Evolutionary conservation across 1,284 basidiomycete species (phyloP).

Genomic region (Malassezia nana): DNA sequence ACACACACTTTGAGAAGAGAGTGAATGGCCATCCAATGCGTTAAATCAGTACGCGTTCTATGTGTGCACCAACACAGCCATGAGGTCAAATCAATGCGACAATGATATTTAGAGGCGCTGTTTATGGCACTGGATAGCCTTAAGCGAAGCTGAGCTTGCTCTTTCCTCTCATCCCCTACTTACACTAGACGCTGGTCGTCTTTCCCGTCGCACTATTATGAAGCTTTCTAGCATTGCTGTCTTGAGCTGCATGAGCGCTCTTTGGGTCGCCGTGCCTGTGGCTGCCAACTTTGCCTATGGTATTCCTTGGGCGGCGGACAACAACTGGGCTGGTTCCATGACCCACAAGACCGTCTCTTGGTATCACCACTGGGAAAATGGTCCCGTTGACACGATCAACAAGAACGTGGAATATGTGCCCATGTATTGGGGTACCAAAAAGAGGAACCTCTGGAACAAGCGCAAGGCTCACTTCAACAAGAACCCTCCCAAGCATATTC

Average conservation of each 20-base stretch:
- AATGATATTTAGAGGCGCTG: background rate
- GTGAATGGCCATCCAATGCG: background rate
- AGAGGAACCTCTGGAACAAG: conserved; percentile 27
- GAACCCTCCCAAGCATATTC: conserved; percentile 22
- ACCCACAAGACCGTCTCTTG: conserved; percentile 30
- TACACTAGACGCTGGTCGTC: conserved; percentile 12
- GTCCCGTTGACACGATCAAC: conserved; percentile 20
- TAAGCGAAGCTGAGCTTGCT: background rate
- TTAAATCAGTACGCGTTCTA: background rate
- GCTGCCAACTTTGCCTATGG: conserved; percentile 20
- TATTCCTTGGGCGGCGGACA: conserved; percentile 37
- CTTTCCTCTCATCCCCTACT: background rate
- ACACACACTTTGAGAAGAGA: no score
- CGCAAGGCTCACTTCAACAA: conserved; percentile 27
- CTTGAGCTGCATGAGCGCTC: conserved; percentile 13
- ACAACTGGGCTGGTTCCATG: conserved; percentile 27
- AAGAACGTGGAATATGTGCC: conserved; percentile 38
- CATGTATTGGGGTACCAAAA: conserved; percentile 36
- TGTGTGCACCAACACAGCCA: background rate
- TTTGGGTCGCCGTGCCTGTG: conserved; percentile 13
- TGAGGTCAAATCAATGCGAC: background rate
- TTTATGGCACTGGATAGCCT: background rate
- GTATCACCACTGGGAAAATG: conserved; percentile 46
- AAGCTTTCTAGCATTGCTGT: conserved; percentile 20
- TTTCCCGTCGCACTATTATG: conserved; percentile 9